Conservation (phyloP, 2,329 filamentous ascomycete genomes). For the Pseudohalonectria lignicola region DNA sequence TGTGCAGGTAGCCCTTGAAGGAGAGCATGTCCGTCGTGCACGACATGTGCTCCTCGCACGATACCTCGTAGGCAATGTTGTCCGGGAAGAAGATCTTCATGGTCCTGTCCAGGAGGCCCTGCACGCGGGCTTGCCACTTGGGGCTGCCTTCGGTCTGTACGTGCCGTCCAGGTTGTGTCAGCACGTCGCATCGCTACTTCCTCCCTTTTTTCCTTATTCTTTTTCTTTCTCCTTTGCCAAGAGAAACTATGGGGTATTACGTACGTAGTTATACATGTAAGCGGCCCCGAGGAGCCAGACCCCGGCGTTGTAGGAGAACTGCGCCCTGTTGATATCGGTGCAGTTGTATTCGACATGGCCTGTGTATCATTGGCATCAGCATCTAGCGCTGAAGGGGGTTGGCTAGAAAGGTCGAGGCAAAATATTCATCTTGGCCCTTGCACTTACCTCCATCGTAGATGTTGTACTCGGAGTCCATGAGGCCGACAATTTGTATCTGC, state of each 20-base stretch:
- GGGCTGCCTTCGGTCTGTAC: constrained; percentile 6
- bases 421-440: no score
- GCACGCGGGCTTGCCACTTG: constrained; percentile 32
- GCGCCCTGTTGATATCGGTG: constrained; percentile 34
- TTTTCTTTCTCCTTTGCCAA: background rate
- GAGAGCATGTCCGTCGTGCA: constrained; percentile 49
- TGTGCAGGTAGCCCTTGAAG: constrained; percentile 45
- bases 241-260: no score
- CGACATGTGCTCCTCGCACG: constrained; percentile 38
- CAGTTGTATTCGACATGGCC: constrained; percentile 39
- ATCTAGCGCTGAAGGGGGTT: no score
- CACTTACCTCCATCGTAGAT: constrained; percentile 40
- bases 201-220: background rate
- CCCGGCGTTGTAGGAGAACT: constrained; percentile 46
- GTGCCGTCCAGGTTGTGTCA: constrained; percentile 2
- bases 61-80: constrained; percentile 36
- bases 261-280: constrained; percentile 43
- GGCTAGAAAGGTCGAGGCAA: no score
- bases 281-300: constrained; percentile 43
- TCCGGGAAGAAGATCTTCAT: constrained; percentile 34
- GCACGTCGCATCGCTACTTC: background rate
- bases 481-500: constrained; percentile 20
- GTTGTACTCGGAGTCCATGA: constrained; percentile 43
- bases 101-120: constrained; percentile 31
- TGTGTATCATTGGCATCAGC: background rate